Percentiles rank a stretch among this genome's conserved stretches.
phyloP scores from a whole-genome alignment of 129 eudicot species.

The Smallanthus sonchifolius region DNA sequence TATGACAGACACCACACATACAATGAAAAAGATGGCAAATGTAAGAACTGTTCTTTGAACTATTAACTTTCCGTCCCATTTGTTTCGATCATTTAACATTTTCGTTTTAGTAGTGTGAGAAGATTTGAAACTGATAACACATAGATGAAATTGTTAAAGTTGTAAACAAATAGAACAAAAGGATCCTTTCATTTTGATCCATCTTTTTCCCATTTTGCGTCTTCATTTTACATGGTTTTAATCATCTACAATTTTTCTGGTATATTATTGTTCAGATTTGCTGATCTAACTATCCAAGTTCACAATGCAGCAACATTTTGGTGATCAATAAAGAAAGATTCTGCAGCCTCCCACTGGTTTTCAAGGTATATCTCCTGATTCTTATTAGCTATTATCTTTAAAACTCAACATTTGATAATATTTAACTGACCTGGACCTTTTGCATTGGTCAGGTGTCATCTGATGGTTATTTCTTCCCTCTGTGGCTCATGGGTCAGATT shows the following conservation, averaged over 20 bases:
- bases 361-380: slow-evolving; percentile 47
- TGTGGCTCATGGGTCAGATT: too few relatives aligned
- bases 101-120: background rate
- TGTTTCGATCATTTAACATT: background rate
- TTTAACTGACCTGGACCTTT: too few relatives aligned
- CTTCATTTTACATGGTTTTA: background rate
- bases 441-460: too few relatives aligned
- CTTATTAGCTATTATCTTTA: too few relatives aligned
- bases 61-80: background rate
- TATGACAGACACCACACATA: slow-evolving; percentile 78
- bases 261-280: background rate
- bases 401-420: too few relatives aligned
- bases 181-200: background rate
- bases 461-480: too few relatives aligned
- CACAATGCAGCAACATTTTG: slow-evolving; percentile 63
- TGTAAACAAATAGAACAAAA: background rate
- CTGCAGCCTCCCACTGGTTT: slow-evolving; percentile 83
- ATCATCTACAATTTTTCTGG: background rate
- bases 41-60: slow-evolving; percentile 18
- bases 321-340: slow-evolving; percentile 73
- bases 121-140: background rate
- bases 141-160: background rate
- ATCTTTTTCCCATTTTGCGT: too few relatives aligned
- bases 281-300: background rate
- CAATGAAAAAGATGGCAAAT: slow-evolving; percentile 50